phyloP scores from a whole-genome alignment of 2,329 filamentous ascomycete genomes.

The Neophaeococcomyces mojaviensis region DNA sequence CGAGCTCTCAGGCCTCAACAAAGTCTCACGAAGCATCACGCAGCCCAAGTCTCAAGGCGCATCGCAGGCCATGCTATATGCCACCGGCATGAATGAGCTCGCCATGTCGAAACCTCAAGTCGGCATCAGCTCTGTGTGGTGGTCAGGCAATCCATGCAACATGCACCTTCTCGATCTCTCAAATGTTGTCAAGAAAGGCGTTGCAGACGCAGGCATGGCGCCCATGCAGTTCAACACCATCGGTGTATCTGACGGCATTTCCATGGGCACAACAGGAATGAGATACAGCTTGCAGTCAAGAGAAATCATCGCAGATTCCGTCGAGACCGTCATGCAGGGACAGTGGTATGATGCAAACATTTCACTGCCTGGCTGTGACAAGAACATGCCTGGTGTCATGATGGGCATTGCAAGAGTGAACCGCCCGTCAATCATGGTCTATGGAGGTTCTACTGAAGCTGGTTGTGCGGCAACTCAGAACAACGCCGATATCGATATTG shows the following conservation, averaged over 20 bases:
- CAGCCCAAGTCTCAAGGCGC: constrained; percentile 97
- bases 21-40: constrained; percentile 74
- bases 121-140: constrained; percentile 97
- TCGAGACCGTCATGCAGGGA: constrained; percentile 97
- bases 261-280: constrained; percentile 98
- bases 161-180: constrained; percentile 95
- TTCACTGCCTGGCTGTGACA: constrained; percentile 94
- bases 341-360: constrained; percentile 99
- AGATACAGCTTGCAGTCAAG: constrained; percentile 87
- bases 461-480: constrained; percentile 73
- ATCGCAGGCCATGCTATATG: constrained; percentile 98
- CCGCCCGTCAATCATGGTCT: constrained; percentile 92
- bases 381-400: constrained; percentile 94
- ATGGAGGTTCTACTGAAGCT: constrained; percentile 87
- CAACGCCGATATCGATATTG: constrained; percentile 76
- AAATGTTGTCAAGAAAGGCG: constrained; percentile 64
- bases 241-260: constrained; percentile 93
- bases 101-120: constrained; percentile 97
- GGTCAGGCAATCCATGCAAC: constrained; percentile 96
- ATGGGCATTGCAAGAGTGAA: constrained; percentile 95
- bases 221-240: constrained; percentile 99
- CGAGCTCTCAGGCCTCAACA: constrained; percentile 56
- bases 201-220: constrained; percentile 68
- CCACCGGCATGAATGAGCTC: constrained; percentile 74
- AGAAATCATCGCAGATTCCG: constrained; percentile 94